Conservation (phyloP, 768 basidiomycete genomes). For the Boletus sp. region DNA sequence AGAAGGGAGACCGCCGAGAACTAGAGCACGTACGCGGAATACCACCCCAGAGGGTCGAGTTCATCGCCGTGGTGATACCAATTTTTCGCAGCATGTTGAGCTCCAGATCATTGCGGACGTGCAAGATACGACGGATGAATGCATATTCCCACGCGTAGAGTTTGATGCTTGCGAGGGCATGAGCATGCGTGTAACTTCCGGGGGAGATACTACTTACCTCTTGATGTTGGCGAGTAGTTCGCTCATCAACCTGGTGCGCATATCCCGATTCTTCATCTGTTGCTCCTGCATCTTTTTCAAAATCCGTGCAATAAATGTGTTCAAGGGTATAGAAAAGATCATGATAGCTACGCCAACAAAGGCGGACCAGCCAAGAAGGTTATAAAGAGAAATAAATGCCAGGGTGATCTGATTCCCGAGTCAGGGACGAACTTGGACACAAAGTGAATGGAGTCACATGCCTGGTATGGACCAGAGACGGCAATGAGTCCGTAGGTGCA, state of each 20-base stretch:
- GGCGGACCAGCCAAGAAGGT: constrained; percentile 87
- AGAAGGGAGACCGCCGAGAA: neutral
- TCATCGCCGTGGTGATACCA: constrained; percentile 69
- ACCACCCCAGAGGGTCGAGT: constrained; percentile 62
- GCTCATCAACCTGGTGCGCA: constrained; percentile 83
- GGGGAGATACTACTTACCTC: constrained; percentile 41
- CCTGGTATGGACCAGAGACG: constrained; percentile 85
- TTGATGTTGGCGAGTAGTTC: constrained; percentile 93
- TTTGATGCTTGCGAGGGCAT: constrained; percentile 64
- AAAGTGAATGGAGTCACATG: constrained; percentile 24
- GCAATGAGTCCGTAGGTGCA: constrained; percentile 82
- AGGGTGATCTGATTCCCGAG: constrained; percentile 58
- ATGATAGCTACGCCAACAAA: constrained; percentile 89
- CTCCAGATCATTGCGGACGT: constrained; percentile 80
- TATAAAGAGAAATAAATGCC: constrained; percentile 88
- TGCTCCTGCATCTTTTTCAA: constrained; percentile 76
- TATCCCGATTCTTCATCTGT: constrained; percentile 94
- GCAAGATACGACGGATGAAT: constrained; percentile 76
- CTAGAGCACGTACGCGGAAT: constrained; percentile 46
- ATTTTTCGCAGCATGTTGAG: constrained; percentile 81
- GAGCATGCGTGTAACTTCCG: neutral
- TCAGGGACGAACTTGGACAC: neutral
- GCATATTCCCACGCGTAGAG: constrained; percentile 95
- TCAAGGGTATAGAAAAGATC: constrained; percentile 77
- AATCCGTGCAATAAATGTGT: constrained; percentile 66